Evolutionary conservation across 345 rosid genomes (phyloP), one percentile per base, ranked within the genome.

Genomic region (Arabidopsis arenosa): DNA sequence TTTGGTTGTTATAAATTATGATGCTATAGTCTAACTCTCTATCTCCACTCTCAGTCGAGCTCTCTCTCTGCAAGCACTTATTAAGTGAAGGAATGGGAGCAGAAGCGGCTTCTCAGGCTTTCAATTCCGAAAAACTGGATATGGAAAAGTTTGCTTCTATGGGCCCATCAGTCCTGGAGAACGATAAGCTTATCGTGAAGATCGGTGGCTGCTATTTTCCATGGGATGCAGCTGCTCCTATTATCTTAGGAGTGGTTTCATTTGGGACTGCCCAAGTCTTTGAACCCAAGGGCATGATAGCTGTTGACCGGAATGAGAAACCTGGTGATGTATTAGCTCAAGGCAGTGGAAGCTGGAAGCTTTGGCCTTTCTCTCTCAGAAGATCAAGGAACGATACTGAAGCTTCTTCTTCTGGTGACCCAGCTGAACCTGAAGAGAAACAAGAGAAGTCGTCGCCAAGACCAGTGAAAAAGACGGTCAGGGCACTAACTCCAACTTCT

Each of bases 291-390:
- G 89, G 89, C 79, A 83, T 86, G 87, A 86, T 82, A 66, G 79
- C 69, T 48, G 83, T 88, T 81, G 90, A 90, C 63, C 23, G 6
- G 70, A 79, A 61, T 53, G 86, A 79, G 83, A 81, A 79, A 66
- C 74, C 85, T 70, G 77, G 87, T 56, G 81, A 89, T 67, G 41
- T 51, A 54, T 54, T 54, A 75, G 68, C 76, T 74, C 73, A 83
- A n/a, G 63, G 68, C 8, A 66, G 76, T 61, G 96, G 87, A 83
- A 85, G 89, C 83, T 92, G 99, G 98, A 81, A 81, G 72, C 75
- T 93, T 72, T 92, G 97, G 97, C 99, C 99, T 66, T 90, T 95
- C 81, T 80, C 87, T 82, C 80, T 79, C 47, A 80, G 76, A 72
- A 77, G 76, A 68, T 79, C 93, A 47, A 82, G 68, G 47, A 77